phyloP scores from a whole-genome alignment of 2,329 filamentous ascomycete species.

The Sporothrix pallida region DNA sequence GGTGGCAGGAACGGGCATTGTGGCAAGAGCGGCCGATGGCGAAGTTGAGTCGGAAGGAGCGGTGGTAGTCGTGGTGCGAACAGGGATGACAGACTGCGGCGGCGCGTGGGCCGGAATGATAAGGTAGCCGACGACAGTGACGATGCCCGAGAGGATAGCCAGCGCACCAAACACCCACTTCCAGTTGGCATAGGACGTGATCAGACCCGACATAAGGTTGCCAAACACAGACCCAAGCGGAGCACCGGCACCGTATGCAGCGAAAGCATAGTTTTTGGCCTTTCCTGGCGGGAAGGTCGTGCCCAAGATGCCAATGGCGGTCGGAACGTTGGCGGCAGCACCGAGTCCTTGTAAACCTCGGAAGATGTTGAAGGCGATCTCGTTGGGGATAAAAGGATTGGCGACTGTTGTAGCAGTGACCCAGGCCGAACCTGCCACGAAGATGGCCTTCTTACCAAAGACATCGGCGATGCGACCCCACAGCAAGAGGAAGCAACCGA shows the following conservation, averaged over 20 bases:
- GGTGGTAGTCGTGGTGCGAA: background rate
- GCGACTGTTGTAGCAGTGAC: slow-evolving; percentile 63
- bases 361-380: slow-evolving; percentile 71
- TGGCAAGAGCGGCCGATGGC: slow-evolving; percentile 46
- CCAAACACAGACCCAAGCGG: slow-evolving; percentile 69
- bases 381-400: slow-evolving; percentile 68
- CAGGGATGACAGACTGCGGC: background rate
- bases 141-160: slow-evolving; percentile 62
- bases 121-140: slow-evolving; percentile 62
- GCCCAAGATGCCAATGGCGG: slow-evolving; percentile 72
- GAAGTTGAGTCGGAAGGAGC: background rate
- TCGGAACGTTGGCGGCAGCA: slow-evolving; percentile 72
- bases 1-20: slow-evolving; percentile 41
- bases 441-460: slow-evolving; percentile 69
- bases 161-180: slow-evolving; percentile 71
- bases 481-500: slow-evolving; percentile 70
- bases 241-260: slow-evolving; percentile 67
- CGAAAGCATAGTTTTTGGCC: slow-evolving; percentile 74
- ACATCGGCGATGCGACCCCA: slow-evolving; percentile 72
- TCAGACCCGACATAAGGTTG: slow-evolving; percentile 67
- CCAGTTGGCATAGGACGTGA: slow-evolving; percentile 68
- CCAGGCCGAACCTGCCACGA: slow-evolving; percentile 68
- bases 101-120: slow-evolving; percentile 57
- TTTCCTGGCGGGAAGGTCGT: slow-evolving; percentile 70
- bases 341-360: slow-evolving; percentile 71